Base-by-base conservation (phyloP, 1,139 yeast genomes). In the Debaryomyces subglobosus region DNA sequence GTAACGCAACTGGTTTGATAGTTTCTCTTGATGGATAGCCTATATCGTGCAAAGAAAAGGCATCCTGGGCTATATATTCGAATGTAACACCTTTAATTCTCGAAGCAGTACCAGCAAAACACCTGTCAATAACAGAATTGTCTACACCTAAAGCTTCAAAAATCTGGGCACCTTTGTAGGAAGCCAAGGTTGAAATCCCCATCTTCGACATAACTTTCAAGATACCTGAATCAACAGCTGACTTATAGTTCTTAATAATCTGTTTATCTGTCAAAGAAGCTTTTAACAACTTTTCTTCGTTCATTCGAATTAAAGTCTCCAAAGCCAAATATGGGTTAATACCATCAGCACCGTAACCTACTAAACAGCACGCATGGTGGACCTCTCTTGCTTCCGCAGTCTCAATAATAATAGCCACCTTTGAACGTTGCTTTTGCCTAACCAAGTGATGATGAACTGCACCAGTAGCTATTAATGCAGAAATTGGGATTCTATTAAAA, bases 331-430 rank as follows among this genome's bases (percentile, higher is more conserved):
- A 94, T 45, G 99, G 99, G 72, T 89, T 89, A 62, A 94, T 78
- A 55, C 91, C 98, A 74, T 94, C 99, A 53, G 96, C 96, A 78
- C 99, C 99, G 66, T 94, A 94, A 56, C 99, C 98, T 34, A 94
- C 84, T 59, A 94, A 78, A 60, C 92, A 92, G 77, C 97, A 90
- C 68, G 91, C 84, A 71, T 94, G 98, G 68, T 94, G 99, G 42
- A 92, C 96, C 70, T 94, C 99, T 68, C 96, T 86, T 16, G 98
- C 98, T 71, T 94, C 99, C 46, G 96, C 97, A 41, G 98, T 86
- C 74, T 94, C 97, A 53, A 92, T 79, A 53, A 94, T 74, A 56
- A 94, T 71, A 3, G 98, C 98, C 53, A 92, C 97, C 68, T 90
- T 89, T 34, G 98, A 89, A 71, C 99, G 91, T 69, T 89, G 96